Conservation (phyloP, 179 eudicot species). For the Spinacia oleracea region DNA sequence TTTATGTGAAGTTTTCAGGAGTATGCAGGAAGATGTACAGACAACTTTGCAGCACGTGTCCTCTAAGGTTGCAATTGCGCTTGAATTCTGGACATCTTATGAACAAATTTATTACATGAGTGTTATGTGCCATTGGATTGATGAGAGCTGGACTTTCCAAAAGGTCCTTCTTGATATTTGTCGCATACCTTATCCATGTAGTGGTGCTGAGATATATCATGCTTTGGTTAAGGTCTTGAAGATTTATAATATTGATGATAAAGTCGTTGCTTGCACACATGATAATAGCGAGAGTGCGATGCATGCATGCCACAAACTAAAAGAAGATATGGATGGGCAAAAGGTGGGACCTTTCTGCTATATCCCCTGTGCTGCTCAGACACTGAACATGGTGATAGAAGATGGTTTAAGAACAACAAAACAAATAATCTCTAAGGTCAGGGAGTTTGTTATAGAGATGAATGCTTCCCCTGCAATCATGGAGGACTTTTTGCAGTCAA, state of each 20-base stretch:
- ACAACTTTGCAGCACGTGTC: slow-evolving; percentile 57
- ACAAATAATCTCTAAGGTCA: slow-evolving; percentile 56
- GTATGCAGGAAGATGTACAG: slow-evolving; percentile 69
- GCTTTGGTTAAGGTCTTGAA: slow-evolving; percentile 56
- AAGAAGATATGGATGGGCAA: slow-evolving; percentile 71
- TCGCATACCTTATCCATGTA: slow-evolving; percentile 71
- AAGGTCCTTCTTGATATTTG: slow-evolving; percentile 75
- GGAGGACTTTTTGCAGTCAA: slow-evolving; percentile 56
- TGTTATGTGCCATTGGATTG: slow-evolving; percentile 78
- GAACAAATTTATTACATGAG: slow-evolving; percentile 74
- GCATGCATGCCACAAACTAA: slow-evolving; percentile 69
- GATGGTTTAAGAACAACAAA: slow-evolving; percentile 70
- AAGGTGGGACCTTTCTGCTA: slow-evolving; percentile 71
- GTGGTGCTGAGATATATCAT: slow-evolving; percentile 60
- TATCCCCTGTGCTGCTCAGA: slow-evolving; percentile 79
- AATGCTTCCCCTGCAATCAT: slow-evolving; percentile 59
- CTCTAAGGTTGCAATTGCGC: slow-evolving; percentile 76
- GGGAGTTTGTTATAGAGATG: slow-evolving; percentile 74
- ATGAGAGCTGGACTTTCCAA: slow-evolving; percentile 72
- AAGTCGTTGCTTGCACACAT: slow-evolving; percentile 77
- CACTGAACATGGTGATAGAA: slow-evolving; percentile 60
- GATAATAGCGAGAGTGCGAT: slow-evolving; percentile 69
- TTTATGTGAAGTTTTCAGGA: slow-evolving; percentile 55
- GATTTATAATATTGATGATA: slow-evolving; percentile 53
- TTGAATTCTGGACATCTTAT: slow-evolving; percentile 81